These are phyloP conservation scores for Phytophthora nicotianae DNA, from an alignment of 352 stramenopile species.

Conservation along the genomic window DNA sequence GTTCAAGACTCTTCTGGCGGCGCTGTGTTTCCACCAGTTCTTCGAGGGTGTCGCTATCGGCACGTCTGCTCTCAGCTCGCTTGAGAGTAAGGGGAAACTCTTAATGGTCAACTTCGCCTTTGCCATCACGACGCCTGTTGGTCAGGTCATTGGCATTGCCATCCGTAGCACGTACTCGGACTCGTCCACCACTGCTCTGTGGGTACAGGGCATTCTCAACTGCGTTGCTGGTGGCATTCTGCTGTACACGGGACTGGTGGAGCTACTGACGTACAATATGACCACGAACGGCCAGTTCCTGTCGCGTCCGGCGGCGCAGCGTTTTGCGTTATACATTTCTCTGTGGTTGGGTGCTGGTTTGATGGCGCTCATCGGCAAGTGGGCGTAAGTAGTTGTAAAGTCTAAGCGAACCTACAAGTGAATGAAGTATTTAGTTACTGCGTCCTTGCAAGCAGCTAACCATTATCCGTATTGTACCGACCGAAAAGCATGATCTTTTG, in stretches of 20 bases:
- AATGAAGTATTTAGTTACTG: conserved; percentile 27
- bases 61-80: conserved; percentile 42
- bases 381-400: conserved; percentile 46
- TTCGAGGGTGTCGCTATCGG: conserved; percentile 74
- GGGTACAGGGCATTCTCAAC: conserved; percentile 68
- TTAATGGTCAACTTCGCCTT: conserved; percentile 59
- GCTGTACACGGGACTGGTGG: conserved; percentile 70
- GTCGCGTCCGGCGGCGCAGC: conserved; percentile 30
- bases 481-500: neutral
- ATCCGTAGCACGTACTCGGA: conserved; percentile 58
- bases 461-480: conserved; percentile 8
- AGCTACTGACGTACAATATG: conserved; percentile 76
- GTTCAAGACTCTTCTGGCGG: conserved; percentile 67
- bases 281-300: conserved; percentile 69
- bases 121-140: conserved; percentile 57
- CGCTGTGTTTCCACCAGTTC: conserved; percentile 80
- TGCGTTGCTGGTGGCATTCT: conserved; percentile 71
- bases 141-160: conserved; percentile 61
- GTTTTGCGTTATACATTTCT: conserved; percentile 48
- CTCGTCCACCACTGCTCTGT: conserved; percentile 52
- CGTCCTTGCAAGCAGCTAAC: neutral
- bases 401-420: conserved; percentile 9
- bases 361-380: conserved; percentile 77
- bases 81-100: conserved; percentile 46
- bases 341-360: conserved; percentile 55